phyloP scores from a whole-genome alignment of 1,139 yeast species.

The Magnusiomyces sp. region DNA sequence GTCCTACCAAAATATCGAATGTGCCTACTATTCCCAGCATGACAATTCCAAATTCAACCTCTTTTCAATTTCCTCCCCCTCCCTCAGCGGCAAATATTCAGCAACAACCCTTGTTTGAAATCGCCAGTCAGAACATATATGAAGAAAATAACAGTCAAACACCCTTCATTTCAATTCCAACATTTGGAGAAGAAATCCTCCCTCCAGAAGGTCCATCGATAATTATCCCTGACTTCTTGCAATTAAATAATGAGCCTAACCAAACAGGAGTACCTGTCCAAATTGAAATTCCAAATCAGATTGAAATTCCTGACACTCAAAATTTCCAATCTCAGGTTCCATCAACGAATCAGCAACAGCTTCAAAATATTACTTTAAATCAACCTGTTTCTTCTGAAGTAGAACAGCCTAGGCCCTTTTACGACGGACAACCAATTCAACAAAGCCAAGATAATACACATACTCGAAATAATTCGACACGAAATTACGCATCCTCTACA shows the following conservation, averaged over 20 bases:
- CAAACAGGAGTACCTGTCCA: no score
- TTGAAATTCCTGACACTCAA: neutral
- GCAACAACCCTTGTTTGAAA: neutral
- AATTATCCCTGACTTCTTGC: neutral
- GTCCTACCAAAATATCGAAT: slow-evolving; percentile 2
- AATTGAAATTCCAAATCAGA: neutral
- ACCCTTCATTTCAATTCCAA: slow-evolving; percentile 2
- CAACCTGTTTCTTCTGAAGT: no score
- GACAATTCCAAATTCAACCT: neutral
- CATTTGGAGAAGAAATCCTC: neutral
- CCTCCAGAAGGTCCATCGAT: neutral
- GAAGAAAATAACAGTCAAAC: neutral
- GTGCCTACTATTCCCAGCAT: slow-evolving; percentile 1
- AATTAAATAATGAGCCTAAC: neutral
- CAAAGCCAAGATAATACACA: no score
- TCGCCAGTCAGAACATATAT: no score
- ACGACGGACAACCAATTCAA: no score
- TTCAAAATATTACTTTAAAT: no score
- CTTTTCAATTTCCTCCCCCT: slow-evolving; percentile 4
- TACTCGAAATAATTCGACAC: no score
- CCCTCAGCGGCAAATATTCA: neutral
- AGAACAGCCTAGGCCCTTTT: no score
- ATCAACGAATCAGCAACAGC: neutral
- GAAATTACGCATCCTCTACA: neutral
- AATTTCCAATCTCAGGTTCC: neutral